Conservation (phyloP, 2,329 filamentous ascomycete species). For the Penicillium sp. region DNA sequence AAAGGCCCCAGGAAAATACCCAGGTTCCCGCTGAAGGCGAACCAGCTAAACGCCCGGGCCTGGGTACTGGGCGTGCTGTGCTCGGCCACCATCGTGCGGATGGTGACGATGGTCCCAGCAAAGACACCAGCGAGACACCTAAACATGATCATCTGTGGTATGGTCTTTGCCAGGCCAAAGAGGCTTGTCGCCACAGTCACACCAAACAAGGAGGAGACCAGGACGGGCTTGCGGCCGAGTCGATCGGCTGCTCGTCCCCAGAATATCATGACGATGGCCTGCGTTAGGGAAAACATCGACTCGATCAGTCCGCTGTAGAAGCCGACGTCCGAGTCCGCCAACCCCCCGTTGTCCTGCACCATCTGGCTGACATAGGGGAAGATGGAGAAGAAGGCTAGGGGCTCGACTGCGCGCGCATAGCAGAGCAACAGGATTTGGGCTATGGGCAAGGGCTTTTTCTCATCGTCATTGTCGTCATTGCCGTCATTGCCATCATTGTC, state of each 20-base stretch:
- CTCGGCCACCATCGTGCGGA: slow-evolving; percentile 75
- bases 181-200: slow-evolving; percentile 59
- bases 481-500: slow-evolving; percentile 20
- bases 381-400: slow-evolving; percentile 79
- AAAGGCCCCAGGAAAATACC: slow-evolving; percentile 71
- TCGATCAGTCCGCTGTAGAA: slow-evolving; percentile 76
- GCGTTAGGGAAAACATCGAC: slow-evolving; percentile 68
- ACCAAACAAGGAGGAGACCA: slow-evolving; percentile 65
- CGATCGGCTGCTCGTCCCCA: slow-evolving; percentile 70
- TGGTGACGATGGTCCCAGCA: slow-evolving; percentile 68
- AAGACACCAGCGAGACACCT: slow-evolving; percentile 71
- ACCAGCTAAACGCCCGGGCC: slow-evolving; percentile 70
- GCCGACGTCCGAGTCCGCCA: slow-evolving; percentile 66
- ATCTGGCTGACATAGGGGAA: slow-evolving; percentile 79
- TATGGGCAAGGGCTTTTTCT: slow-evolving; percentile 55
- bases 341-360: slow-evolving; percentile 63
- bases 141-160: slow-evolving; percentile 73
- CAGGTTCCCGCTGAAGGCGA: slow-evolving; percentile 70
- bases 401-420: slow-evolving; percentile 69
- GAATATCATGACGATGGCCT: slow-evolving; percentile 72
- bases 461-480: slow-evolving; percentile 21
- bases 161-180: slow-evolving; percentile 64
- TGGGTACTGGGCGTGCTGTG: slow-evolving; percentile 68
- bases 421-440: slow-evolving; percentile 70
- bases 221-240: slow-evolving; percentile 68